Evolutionary conservation across 2,329 filamentous ascomycete species (phyloP), one percentile per base, ranked within the genome.

Genomic region (Pseudogymnoascus sp.): DNA sequence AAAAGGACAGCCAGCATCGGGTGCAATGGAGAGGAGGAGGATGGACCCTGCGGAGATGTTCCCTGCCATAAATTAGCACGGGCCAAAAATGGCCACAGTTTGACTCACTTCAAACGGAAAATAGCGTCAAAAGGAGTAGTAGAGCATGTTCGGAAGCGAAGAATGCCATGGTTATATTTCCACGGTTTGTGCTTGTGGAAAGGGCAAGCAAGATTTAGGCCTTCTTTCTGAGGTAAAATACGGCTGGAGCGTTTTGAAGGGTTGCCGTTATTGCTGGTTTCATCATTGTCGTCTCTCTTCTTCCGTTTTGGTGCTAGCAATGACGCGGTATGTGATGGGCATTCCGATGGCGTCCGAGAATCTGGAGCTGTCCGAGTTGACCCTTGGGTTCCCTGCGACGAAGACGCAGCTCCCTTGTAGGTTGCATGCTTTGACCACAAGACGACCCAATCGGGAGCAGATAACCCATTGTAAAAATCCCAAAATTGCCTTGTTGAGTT

Each of bases 121-220:
- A 55, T 55, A 33, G 49, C 49, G 14, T 55, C 49, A 3, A 33
- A 55, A 14, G 49, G n/a, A 7, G 49, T 55, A 7, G 49, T 33
- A 18, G 49, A 55, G 28, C 49, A 55, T 55, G 49, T 55, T 33
- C 49, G 49, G n/a, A 33, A 55, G 28, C 49, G 49, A 28, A 33
- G 25, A 33, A 55, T 21, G 2, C 49, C 28, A 33, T 55, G 28
- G 28, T 55, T 55, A 21, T 55, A 55, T 16, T 33, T 33, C 49
- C 49, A 55, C 11, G 49, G 49, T 33, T 55, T 55, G 7, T 55
- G 18, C 21, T 55, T 55, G 5, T 55, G 49, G n/a, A 55, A 55
- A 6, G 28, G 49, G 16, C 49, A 55, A 12, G 49, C 49, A 55
- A 55, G 49, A 33, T 55, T 33, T 21, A 55, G 8, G 4, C 49